Evolutionary conservation across 495 filamentous ascomycete genomes (phyloP), one percentile per base, ranked within the genome.

Genomic region (Lasiosphaeria ovina): DNA sequence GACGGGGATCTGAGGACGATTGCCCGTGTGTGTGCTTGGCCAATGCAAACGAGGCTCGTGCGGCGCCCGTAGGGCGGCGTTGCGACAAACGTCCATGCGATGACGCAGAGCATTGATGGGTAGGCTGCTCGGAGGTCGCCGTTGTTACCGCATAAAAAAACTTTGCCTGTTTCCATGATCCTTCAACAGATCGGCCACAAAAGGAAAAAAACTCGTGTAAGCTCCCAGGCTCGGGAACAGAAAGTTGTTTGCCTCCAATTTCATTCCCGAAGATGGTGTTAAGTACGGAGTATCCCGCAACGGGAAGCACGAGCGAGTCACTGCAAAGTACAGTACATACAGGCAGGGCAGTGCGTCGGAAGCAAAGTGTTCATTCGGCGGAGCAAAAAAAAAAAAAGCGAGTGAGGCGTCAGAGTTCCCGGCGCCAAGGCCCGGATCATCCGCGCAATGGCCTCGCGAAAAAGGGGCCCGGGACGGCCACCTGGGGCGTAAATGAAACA

Each of bases 401-500:
- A 47, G 16, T 14, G 12, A 47, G 12, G 44, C 16, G 12, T n/a
- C 12, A 14, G 44, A 14, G 38, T 47, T 11, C 8, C 12, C 44
- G 11, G 44, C 12, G 44, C 44, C 12, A 14, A n/a, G 44, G 16
- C 44, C 44, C 44, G 44, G 44, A 47, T 47, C 44, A n/a, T n/a
- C 12, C 5, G 44, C 12, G 44, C 44, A 47, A n/a, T 14, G 44
- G 44, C 44, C 44, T n/a, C 16, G 12, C 12, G 12, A 47, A 47
- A 47, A 47, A 47, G 44, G 44, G 44, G 44, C 44, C 42, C 44
- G 44, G 44, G 12, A 47, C 16, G 6, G 44, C 12, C 12, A 14
- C 44, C 44, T 47, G 44, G 44, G 44, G 44, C 44, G 16, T 11
- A 11, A 47, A 47, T 47, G 44, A 47, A 47, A 47, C 44, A 14